Conservation (phyloP, 2,329 filamentous ascomycete genomes). For the Thermochaetoides dissita region DNA sequence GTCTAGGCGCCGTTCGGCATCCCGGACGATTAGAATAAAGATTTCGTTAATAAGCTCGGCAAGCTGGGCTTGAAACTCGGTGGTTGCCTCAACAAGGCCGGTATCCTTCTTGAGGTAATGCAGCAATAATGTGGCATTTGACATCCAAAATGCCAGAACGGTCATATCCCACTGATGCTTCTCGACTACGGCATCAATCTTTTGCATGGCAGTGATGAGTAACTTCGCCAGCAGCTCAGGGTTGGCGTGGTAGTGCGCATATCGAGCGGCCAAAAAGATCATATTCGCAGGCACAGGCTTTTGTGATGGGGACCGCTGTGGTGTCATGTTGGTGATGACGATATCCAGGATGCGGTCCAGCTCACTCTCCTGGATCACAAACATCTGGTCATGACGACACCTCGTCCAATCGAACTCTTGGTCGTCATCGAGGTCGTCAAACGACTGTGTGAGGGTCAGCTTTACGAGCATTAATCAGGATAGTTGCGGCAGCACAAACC, state of each 20-base stretch:
- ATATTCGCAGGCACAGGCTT: conserved; percentile 97
- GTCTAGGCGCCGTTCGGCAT: conserved; percentile 89
- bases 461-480: neutral
- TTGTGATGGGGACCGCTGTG: conserved; percentile 86
- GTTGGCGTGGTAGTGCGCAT: conserved; percentile 92
- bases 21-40: conserved; percentile 91
- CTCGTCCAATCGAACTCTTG: conserved; percentile 94
- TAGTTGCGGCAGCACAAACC: conserved; percentile 28
- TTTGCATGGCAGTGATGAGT: conserved; percentile 76
- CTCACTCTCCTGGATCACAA: conserved; percentile 93
- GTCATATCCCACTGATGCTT: conserved; percentile 98
- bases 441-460: conserved; percentile 32
- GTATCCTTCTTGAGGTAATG: conserved; percentile 94
- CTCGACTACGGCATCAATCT: conserved; percentile 95
- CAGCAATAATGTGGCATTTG: conserved; percentile 84
- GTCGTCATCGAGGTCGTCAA: conserved; percentile 75
- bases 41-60: conserved; percentile 95
- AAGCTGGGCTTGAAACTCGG: conserved; percentile 82
- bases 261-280: conserved; percentile 86
- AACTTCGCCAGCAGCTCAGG: conserved; percentile 69
- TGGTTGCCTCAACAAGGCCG: conserved; percentile 65
- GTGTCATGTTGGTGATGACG: conserved; percentile 95
- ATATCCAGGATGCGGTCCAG: conserved; percentile 86
- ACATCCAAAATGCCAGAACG: conserved; percentile 96
- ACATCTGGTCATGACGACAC: conserved; percentile 97